Base-by-base conservation (phyloP, 1,139 yeast species). In the Pichia sp. region DNA sequence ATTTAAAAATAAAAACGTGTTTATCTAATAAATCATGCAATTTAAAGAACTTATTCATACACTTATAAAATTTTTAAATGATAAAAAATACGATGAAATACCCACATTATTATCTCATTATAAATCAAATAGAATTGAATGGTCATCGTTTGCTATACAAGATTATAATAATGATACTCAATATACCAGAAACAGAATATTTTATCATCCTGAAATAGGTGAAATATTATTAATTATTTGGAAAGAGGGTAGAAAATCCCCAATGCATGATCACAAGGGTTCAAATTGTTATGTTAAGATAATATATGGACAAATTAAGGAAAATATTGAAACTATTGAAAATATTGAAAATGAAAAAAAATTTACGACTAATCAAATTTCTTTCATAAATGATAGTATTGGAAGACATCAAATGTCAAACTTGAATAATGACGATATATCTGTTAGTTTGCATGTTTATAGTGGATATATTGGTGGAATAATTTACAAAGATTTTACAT, bases 231-330 rank as follows among this genome's bases (percentile, higher is more conserved):
- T 84, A 18, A 66, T 84, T 47, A 88, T 83, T 32, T 85, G 92
- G 92, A 74, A 76, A 49, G 89, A 89, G 0, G 79, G 79, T n/a
- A 72, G 73, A 58, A 72, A 81, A 29, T 79, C 86, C 39, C 75
- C 81, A 44, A 80, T 84, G 53, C 92, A 85, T 61, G 89, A 83
- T 65, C 92, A 84, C 58, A 87, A 90, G 34, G 74, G 79, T 51
- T 89, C 90, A 25, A 90, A 85, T 62, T 79, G 83, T 58, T 75
- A 78, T 54, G 77, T 79, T 77, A 84, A 84, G 66, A 70, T 84
- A 40, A 68, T 84, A 50, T 71, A 77, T 56, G 92, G 92, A 4
- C 65, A 70, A 37, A 69, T 85, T 44, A 18, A 4, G 67, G 68
- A 30, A n/a, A 6, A 30, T 30, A 30, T 7, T 30, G 92, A 84